These are phyloP conservation scores for Saccharomyces jurei DNA, from an alignment of 805 yeast genomes.

Conservation along the genomic window DNA sequence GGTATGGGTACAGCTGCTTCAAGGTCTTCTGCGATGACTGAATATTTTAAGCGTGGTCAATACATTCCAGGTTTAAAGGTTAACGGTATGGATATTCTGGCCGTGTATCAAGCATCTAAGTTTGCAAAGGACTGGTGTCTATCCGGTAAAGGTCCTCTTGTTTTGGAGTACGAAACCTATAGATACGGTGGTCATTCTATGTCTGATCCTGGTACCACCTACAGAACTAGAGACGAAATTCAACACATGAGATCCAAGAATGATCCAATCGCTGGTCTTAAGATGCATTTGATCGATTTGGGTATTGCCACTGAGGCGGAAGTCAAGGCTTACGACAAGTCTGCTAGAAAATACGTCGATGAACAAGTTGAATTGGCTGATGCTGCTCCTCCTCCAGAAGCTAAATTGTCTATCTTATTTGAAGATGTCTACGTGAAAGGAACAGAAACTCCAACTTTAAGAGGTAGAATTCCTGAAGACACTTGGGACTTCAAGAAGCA, in stretches of 20 bases:
- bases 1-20: constrained; percentile 99
- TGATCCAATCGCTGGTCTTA: constrained; percentile 95
- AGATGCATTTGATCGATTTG: constrained; percentile 74
- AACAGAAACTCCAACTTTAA: constrained; percentile 79
- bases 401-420: constrained; percentile 86
- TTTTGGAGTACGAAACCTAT: constrained; percentile 94
- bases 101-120: constrained; percentile 90
- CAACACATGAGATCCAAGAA: constrained; percentile 98
- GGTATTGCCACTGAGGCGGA: constrained; percentile 89
- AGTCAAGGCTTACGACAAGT: constrained; percentile 89
- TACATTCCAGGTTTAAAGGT: constrained; percentile 97
- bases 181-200: constrained; percentile 99
- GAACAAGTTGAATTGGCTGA: constrained; percentile 92
- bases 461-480: constrained; percentile 96
- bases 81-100: constrained; percentile 97
- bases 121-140: constrained; percentile 95
- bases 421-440: constrained; percentile 97
- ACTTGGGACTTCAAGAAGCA: constrained; percentile 68
- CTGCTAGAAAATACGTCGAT: constrained; percentile 90
- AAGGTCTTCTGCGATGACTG: constrained; percentile 93
- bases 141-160: constrained; percentile 91
- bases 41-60: constrained; percentile 98
- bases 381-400: constrained; percentile 90
- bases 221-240: constrained; percentile 99
- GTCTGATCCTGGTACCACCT: constrained; percentile 99